Base-by-base conservation (phyloP, 768 basidiomycete genomes). In the Dioszegia crocea region DNA sequence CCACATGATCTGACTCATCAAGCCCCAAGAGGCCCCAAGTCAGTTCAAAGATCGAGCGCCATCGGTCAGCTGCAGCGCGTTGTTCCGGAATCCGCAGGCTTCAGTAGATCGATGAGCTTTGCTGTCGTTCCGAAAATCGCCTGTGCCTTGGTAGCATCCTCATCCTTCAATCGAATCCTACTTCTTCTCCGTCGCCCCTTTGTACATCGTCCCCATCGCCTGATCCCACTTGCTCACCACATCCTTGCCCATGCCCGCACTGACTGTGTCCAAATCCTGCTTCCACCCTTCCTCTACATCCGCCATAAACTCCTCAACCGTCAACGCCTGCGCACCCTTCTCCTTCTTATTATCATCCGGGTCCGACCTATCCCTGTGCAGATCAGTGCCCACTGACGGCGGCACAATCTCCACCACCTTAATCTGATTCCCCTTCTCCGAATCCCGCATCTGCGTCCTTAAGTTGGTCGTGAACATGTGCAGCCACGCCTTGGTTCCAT, bases 261-360 rank as follows among this genome's bases (percentile, higher is more conserved):
- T 41, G n/a, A 68, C 51, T 0, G 56, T 61, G 51, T 68, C 67
- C 43, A 39, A 5, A 48, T 65, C 52, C n/a, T 9, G 16, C 62
- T 68, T 60, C 67, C 67, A 70, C 0, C 63, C 66, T 50, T 65
- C 45, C 29, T 50, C 57, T 17, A 70, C 68, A 21, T 63, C 64
- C 12, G 48, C 59, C 66, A 70, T 67, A 31, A 65, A 70, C 60
- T 70, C 67, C 10, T 68, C 64, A 3, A 65, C 48, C n/a, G 61
- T 50, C 49, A 68, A 26, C 1, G 64, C 59, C 3, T 27, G n/a
- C 26, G 55, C 27, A 9, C 39, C 54, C 41, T 39, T 44, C 4
- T 52, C 30, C 45, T 62, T 65, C 50, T 68, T 68, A 29, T 68
- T 68, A 41, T 68, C 67, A 38, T 68, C 62, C 27, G 67, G 67